Conservation (phyloP, 768 basidiomycete genomes). For the Serpula lacrymans region DNA sequence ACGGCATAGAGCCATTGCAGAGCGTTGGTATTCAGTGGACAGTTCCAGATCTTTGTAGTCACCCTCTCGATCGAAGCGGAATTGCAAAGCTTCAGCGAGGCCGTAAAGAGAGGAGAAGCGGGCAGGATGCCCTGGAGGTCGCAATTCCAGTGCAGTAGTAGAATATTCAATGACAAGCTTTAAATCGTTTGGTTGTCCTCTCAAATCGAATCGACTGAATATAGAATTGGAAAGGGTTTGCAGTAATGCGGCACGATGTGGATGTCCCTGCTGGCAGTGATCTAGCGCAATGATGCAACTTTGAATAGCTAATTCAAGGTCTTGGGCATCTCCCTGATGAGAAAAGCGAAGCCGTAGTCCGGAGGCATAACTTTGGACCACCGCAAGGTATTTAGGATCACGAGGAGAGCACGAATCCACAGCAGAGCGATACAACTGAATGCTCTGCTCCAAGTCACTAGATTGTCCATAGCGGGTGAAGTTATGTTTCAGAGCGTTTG, state of each 20-base stretch:
- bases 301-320: constrained; percentile 16
- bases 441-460: constrained; percentile 20
- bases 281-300: constrained; percentile 8
- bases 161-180: constrained; percentile 12
- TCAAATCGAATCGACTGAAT: constrained; percentile 12
- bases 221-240: constrained; percentile 19
- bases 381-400: constrained; percentile 12
- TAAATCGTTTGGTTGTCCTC: constrained; percentile 14
- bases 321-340: constrained; percentile 14
- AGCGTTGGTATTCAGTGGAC: constrained; percentile 6
- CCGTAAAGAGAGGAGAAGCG: constrained; percentile 11
- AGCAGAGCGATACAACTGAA: constrained; percentile 8
- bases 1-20: constrained; percentile 15
- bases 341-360: constrained; percentile 16
- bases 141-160: constrained; percentile 17
- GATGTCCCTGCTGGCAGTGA: constrained; percentile 3
- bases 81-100: constrained; percentile 18
- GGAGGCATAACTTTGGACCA: constrained; percentile 12
- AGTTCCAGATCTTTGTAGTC: constrained; percentile 21
- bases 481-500: constrained; percentile 11
- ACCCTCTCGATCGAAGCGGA: constrained; percentile 21
- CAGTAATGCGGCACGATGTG: constrained; percentile 16
- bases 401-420: constrained; percentile 12
- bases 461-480: constrained; percentile 18
- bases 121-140: constrained; percentile 16